Evolutionary conservation across 768 basidiomycete genomes (phyloP), one percentile per base, ranked within the genome.

Genomic region (Rhizopogon salebrosus): DNA sequence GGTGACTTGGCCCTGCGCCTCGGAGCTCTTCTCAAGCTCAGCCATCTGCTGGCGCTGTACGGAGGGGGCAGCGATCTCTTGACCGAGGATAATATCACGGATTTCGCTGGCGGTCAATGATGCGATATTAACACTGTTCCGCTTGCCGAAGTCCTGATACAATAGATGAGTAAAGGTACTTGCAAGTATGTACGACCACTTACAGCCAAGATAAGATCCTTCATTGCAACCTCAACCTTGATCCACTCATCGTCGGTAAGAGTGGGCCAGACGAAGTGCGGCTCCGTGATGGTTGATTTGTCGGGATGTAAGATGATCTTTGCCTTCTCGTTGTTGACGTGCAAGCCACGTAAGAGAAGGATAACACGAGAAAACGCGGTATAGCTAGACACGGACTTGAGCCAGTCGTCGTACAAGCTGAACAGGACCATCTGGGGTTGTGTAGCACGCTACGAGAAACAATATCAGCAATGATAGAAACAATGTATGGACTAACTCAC

Each of bases 341-440:
- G 97, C 27, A 98, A 79, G 35, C 92, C 95, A 71, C 97, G 95
- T 22, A 99, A 82, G 26, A 98, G 81, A n/a, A 98, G 82, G 58
- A 98, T 98, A 37, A 99, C 78, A 51, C 97, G 90, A 24, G 95
- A 98, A 80, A 99, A 99, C 13, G 97, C 97, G 14, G 97, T 98
- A 70, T 98, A 99, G 62, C 92, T 95, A 46, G 97, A 98, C 62
- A 99, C 95, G 13, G 92, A 94, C 76, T 98, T 98, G 64, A 98
- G 79, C 97, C 97, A 98, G 66, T 98, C 95, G 70, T 99, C 89
- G 68, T 99, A 99, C 52, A 98, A 80, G 76, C 90, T 95, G 81
- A 97, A 98, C 42, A 99, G 72, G 11, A 98, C 94, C 95, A 99
- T 98, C 66, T 98, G 95, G 3, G 95, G 95, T 76, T 99, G 95